phyloP scores from a whole-genome alignment of 768 basidiomycete genomes.

The Rhizopogon salebrosus region DNA sequence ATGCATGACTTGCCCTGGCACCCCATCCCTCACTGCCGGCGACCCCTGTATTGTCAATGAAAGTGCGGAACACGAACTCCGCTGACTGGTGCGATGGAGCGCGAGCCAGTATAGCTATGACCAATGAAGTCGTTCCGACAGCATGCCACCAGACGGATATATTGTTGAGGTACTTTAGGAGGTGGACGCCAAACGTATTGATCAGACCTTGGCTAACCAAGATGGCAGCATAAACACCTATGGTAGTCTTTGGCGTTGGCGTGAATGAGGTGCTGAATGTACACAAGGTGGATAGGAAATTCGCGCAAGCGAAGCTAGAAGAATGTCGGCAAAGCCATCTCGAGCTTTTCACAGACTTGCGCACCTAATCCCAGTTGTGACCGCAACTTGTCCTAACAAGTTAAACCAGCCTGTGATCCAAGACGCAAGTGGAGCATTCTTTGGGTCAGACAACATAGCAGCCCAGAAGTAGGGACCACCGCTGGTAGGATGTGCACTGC shows the following conservation, averaged over 20 bases:
- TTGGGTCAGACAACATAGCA: constrained; percentile 61
- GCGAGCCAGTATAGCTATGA: constrained; percentile 64
- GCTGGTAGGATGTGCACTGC: constrained; percentile 64
- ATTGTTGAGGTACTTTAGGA: constrained; percentile 66
- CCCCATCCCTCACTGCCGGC: constrained; percentile 51
- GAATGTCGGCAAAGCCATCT: neutral
- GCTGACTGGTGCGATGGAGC: constrained; percentile 68
- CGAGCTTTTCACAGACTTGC: constrained; percentile 1
- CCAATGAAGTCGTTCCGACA: constrained; percentile 59
- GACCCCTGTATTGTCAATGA: constrained; percentile 64
- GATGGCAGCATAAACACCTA: constrained; percentile 68
- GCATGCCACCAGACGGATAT: constrained; percentile 74
- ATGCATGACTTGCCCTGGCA: constrained; percentile 59
- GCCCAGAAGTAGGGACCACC: constrained; percentile 81
- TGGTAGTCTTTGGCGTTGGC: constrained; percentile 52
- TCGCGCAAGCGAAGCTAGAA: constrained; percentile 59
- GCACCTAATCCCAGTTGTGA: constrained; percentile 68
- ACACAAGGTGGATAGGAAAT: constrained; percentile 59
- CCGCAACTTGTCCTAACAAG: constrained; percentile 68
- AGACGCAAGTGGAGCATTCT: constrained; percentile 58
- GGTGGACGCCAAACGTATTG: constrained; percentile 69
- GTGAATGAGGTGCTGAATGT: constrained; percentile 57
- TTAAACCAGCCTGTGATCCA: constrained; percentile 81
- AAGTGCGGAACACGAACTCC: constrained; percentile 64
- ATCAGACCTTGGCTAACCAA: constrained; percentile 63